Evolutionary conservation across 2,329 filamentous ascomycete genomes (phyloP), one percentile per base, ranked within the genome.

Genomic region (Trichothecium sympodiale): DNA sequence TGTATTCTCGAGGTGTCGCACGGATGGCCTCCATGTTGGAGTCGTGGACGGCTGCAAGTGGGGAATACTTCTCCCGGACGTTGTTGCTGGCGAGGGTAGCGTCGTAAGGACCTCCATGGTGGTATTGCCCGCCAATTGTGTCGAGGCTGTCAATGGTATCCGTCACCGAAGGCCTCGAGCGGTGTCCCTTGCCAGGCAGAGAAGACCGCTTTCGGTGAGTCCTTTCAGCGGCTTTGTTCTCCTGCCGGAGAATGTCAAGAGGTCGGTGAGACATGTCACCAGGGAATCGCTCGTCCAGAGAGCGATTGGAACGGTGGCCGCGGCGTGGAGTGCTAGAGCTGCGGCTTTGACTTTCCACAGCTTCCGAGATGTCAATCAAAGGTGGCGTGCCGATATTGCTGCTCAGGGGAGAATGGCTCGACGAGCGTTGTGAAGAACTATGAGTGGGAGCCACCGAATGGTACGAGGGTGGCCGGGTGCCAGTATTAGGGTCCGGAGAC

Each of bases 41-140:
- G 3, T 74, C 67, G 38, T 67, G 65, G 5, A 94, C 72, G 3
- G 88, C 89, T 18, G 82, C 85, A 7, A 95, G 61, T 0, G 89
- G 88, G 3, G 83, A 79, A 39, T 64, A 65, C 43, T 57, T 58
- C 46, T 64, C 67, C 47, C 76, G 67, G 4, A 61, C 66, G 59
- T 95, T 95, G 33, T 84, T 73, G 10, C 82, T 74, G 2, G 80
- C 65, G 35, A 85, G 67, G 3, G 84, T 81, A 8, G 88, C 85
- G 53, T 96, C 89, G 47, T 83, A 96, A 0, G 89, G 89, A 0
- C 89, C 88, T 43, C 81, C 84, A 49, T 96, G 89, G 56, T 95
- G 89, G 57, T 94, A 94, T 3, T 69, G 60, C 14, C 69, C 69
- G 34, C 73, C 71, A 29, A 69, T 56, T n/a, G 71, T 68, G 52